Conservation (phyloP, 176 grass and related monocot species). For the Calamus simplicifolius region DNA sequence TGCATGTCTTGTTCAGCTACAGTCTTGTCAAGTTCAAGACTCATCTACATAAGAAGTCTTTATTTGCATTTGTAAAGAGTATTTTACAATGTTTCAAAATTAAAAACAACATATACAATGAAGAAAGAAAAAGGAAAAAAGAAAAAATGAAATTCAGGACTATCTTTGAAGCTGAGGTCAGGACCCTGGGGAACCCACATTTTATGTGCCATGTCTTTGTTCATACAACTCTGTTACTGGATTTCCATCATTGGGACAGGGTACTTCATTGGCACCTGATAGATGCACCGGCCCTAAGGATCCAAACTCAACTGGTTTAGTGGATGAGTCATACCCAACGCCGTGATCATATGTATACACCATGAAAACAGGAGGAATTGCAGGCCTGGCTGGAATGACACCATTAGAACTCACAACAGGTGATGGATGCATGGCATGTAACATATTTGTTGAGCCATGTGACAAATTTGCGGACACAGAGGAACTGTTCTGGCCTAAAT, state of each 20-base stretch:
- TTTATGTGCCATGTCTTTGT: constrained; percentile 37
- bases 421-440: constrained; percentile 45
- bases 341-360: constrained; percentile 42
- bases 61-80: constrained; percentile 5
- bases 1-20: too few species aligned
- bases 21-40: too few species aligned
- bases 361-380: constrained; percentile 41
- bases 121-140: background rate
- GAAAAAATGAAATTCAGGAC: background rate
- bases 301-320: constrained; percentile 57
- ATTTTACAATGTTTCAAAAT: constrained; percentile 6
- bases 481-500: constrained; percentile 28
- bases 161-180: constrained; percentile 55
- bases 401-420: constrained; percentile 36
- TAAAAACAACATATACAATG: constrained; percentile 3
- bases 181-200: constrained; percentile 47
- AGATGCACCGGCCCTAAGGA: constrained; percentile 47
- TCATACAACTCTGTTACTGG: constrained; percentile 41
- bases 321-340: constrained; percentile 25
- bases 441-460: constrained; percentile 28
- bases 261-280: constrained; percentile 31
- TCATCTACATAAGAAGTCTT: background rate
- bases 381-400: constrained; percentile 19
- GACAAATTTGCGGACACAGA: constrained; percentile 37
- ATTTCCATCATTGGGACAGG: constrained; percentile 13